Conservation (phyloP, 2,329 filamentous ascomycete species). For the Stylonectria norvegica region DNA sequence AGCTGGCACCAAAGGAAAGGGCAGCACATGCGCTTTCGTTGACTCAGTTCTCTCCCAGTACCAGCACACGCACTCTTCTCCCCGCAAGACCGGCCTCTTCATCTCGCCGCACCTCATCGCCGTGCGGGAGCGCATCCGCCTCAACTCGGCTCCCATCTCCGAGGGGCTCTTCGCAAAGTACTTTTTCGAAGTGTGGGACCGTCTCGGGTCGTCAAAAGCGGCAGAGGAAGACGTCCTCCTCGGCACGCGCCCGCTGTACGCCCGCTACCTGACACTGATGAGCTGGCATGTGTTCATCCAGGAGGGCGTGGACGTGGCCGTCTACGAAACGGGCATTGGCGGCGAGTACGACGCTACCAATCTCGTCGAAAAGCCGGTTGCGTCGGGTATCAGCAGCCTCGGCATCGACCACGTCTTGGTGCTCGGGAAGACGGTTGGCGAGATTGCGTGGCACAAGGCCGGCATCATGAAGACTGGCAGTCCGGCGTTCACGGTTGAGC, state of each 20-base stretch:
- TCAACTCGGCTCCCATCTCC: conserved; percentile 56
- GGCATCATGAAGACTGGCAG: conserved; percentile 64
- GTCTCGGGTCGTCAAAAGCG: conserved; percentile 37
- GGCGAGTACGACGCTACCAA: conserved; percentile 70
- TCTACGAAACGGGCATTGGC: conserved; percentile 66
- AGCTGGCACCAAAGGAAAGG: conserved; percentile 75
- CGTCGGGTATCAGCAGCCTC: conserved; percentile 60
- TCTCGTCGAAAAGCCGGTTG: conserved; percentile 55
- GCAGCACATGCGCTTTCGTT: conserved; percentile 66
- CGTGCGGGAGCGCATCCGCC: conserved; percentile 64
- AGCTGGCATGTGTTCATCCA: conserved; percentile 63
- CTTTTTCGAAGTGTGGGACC: conserved; percentile 67
- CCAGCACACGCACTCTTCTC: conserved; percentile 32
- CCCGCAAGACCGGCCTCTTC: conserved; percentile 58
- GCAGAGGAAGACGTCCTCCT: conserved; percentile 33
- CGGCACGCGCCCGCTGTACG: conserved; percentile 52
- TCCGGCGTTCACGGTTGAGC: conserved; percentile 56
- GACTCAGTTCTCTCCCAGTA: conserved; percentile 59
- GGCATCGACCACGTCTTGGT: conserved; percentile 66
- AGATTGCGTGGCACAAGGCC: conserved; percentile 72
- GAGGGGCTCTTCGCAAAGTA: conserved; percentile 59
- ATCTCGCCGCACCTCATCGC: conserved; percentile 67
- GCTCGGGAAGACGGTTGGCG: conserved; percentile 59
- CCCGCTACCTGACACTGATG: conserved; percentile 62
- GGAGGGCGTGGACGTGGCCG: conserved; percentile 59